Percentiles rank a stretch among this genome's conserved stretches.
Conservation (phyloP, 1,284 basidiomycete genomes). For the Austroboletus novae-zelandiae region DNA sequence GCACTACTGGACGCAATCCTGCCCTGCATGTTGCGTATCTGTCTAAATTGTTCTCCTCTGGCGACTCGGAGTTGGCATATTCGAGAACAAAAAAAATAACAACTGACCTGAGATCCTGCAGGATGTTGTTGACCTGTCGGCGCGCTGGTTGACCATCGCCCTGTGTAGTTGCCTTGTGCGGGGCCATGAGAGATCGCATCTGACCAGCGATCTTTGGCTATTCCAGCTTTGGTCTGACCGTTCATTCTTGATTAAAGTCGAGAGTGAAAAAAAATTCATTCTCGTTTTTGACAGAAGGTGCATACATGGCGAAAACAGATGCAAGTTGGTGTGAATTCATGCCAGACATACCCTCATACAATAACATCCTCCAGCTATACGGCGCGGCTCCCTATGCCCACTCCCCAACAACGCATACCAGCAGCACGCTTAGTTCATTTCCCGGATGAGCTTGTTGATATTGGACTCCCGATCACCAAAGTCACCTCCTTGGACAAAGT, state of each 20-base stretch:
- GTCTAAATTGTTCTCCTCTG: constrained; percentile 67
- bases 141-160: constrained; percentile 2
- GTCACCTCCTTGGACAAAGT: constrained; percentile 93
- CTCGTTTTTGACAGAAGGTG: constrained; percentile 25
- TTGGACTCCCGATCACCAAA: constrained; percentile 93
- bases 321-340: constrained; percentile 30
- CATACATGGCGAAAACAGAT: constrained; percentile 24
- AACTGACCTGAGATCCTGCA: constrained; percentile 36
- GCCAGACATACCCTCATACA: constrained; percentile 38
- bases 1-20: constrained; percentile 31
- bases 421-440: constrained; percentile 77
- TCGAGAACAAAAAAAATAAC: no score
- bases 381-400: constrained; percentile 4
- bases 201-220: background rate
- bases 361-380: constrained; percentile 24
- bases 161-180: constrained; percentile 5
- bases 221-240: background rate
- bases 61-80: background rate
- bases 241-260: background rate
- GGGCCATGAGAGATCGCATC: constrained; percentile 13
- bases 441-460: constrained; percentile 96
- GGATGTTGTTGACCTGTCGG: constrained; percentile 44
- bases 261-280: constrained; percentile 17
- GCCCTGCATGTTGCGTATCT: constrained; percentile 50
- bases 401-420: constrained; percentile 10